phyloP scores from a whole-genome alignment of 2,329 filamentous ascomycete species.

The Capronia coronata region DNA sequence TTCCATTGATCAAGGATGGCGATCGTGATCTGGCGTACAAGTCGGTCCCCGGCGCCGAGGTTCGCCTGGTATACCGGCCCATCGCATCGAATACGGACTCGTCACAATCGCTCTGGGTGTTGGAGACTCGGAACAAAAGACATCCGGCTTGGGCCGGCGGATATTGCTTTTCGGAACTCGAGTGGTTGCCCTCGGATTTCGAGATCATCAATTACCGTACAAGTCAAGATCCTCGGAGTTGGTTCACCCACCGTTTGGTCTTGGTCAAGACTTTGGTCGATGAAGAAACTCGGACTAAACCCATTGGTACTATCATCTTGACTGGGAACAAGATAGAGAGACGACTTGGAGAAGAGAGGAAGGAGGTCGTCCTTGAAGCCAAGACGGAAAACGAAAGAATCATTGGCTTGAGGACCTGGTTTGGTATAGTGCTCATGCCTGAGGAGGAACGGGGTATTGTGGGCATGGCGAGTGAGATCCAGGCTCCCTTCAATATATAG shows the following conservation, averaged over 20 bases:
- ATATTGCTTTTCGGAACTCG: constrained; percentile 61
- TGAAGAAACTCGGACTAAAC: constrained; percentile 42
- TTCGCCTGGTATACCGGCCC: constrained; percentile 48
- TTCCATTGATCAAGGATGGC: constrained; percentile 23
- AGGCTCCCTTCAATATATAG: background rate
- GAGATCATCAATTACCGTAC: constrained; percentile 54
- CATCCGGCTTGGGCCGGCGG: constrained; percentile 48
- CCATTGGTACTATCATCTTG: constrained; percentile 49
- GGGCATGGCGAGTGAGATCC: constrained; percentile 46
- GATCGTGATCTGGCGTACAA: constrained; percentile 30
- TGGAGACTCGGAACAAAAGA: constrained; percentile 16
- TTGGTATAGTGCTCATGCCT: constrained; percentile 47
- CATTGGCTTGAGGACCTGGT: constrained; percentile 46
- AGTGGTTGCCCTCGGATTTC: constrained; percentile 58
- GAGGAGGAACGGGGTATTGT: constrained; percentile 48
- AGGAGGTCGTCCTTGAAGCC: constrained; percentile 44
- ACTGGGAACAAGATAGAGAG: constrained; percentile 41
- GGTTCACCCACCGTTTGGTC: constrained; percentile 51
- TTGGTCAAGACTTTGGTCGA: constrained; percentile 51
- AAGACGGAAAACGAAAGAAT: constrained; percentile 50
- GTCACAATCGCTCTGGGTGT: constrained; percentile 14
- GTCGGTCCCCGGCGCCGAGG: constrained; percentile 49
- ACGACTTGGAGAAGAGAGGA: constrained; percentile 37
- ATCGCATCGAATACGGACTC: constrained; percentile 29
- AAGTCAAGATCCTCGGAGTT: constrained; percentile 44